Percentiles rank a stretch among this genome's conserved stretches.
Evolutionary conservation across 495 filamentous ascomycete genomes (phyloP).

Genomic region (Rhypophila decipiens): DNA sequence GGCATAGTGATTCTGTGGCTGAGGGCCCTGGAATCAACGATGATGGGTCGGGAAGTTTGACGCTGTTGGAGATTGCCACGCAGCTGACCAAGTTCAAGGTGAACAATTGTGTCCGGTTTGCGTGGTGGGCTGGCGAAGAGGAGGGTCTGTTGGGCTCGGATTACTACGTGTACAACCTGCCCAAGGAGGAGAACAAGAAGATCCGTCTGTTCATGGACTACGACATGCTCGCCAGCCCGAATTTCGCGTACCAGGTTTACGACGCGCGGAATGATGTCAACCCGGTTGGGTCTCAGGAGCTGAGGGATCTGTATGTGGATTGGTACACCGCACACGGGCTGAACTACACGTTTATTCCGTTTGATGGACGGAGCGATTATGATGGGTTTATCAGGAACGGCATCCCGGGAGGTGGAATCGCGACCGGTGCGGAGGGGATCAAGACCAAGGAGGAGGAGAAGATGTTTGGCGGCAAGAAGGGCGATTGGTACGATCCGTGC

Average conservation of each 20-base stretch:
- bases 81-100: conserved; percentile 43
- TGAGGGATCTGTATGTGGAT: conserved; percentile 45
- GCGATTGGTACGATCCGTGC: conserved; percentile 47
- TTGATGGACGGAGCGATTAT: conserved; percentile 53
- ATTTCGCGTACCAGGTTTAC: conserved; percentile 51
- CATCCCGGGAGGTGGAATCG: conserved; percentile 51
- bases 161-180: conserved; percentile 45
- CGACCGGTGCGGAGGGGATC: conserved; percentile 56
- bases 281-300: conserved; percentile 42
- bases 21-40: conserved; percentile 47
- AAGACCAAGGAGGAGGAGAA: conserved; percentile 45
- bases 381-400: conserved; percentile 48
- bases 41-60: conserved; percentile 48
- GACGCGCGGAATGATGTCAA: conserved; percentile 38
- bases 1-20: conserved; percentile 48
- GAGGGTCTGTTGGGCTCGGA: conserved; percentile 52
- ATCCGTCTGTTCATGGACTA: conserved; percentile 56
- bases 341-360: conserved; percentile 48
- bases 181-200: conserved; percentile 44
- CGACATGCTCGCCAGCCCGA: conserved; percentile 53
- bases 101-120: conserved; percentile 52
- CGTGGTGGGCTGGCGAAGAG: conserved; percentile 54
- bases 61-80: conserved; percentile 48
- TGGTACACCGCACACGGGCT: conserved; percentile 42
- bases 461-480: conserved; percentile 48